A percentile compares a stretch with the other conserved stretches of the same genome.
Evolutionary conservation across 208 protist genomes (phyloP).

Genomic region (Leishmania tropica): DNA sequence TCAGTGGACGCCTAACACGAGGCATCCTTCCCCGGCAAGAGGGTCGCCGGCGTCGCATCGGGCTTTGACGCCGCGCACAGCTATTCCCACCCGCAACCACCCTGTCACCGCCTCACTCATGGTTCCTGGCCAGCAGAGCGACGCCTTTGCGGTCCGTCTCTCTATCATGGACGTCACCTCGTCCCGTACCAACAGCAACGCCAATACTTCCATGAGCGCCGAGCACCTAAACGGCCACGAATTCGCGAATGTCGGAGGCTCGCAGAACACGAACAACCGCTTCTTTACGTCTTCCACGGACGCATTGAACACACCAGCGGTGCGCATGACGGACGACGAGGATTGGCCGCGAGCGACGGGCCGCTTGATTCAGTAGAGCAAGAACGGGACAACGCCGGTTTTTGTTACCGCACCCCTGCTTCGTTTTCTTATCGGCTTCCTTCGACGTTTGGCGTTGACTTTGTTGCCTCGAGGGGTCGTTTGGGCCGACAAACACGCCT

Average conservation of each 20-base stretch:
- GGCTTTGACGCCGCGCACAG: slow-evolving; percentile 12
- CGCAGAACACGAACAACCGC: slow-evolving; percentile 13
- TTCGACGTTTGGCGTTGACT: neutral
- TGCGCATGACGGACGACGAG: slow-evolving; percentile 29
- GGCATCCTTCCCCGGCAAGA: slow-evolving; percentile 1
- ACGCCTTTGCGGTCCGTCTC: slow-evolving; percentile 6
- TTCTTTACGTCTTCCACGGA: slow-evolving; percentile 25
- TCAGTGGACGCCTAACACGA: slow-evolving; percentile 5
- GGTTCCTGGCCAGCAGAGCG: slow-evolving; percentile 6
- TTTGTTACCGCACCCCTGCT: neutral
- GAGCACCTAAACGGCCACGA: slow-evolving; percentile 27
- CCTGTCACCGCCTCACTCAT: slow-evolving; percentile 3
- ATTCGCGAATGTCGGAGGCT: neutral
- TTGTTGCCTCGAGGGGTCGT: neutral
- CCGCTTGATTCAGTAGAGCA: slow-evolving; percentile 22
- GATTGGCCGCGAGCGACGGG: slow-evolving; percentile 15
- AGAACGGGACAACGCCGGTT: neutral
- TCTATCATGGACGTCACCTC: slow-evolving; percentile 13
- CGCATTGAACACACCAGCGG: slow-evolving; percentile 25
- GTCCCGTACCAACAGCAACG: slow-evolving; percentile 18
- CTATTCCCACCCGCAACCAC: neutral
- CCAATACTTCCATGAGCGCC: slow-evolving; percentile 23
- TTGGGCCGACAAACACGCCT: neutral
- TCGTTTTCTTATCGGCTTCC: neutral
- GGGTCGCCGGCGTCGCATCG: slow-evolving; percentile 15